Base-by-base conservation (phyloP, 768 basidiomycete species). In the Lactifluus rugatus region DNA sequence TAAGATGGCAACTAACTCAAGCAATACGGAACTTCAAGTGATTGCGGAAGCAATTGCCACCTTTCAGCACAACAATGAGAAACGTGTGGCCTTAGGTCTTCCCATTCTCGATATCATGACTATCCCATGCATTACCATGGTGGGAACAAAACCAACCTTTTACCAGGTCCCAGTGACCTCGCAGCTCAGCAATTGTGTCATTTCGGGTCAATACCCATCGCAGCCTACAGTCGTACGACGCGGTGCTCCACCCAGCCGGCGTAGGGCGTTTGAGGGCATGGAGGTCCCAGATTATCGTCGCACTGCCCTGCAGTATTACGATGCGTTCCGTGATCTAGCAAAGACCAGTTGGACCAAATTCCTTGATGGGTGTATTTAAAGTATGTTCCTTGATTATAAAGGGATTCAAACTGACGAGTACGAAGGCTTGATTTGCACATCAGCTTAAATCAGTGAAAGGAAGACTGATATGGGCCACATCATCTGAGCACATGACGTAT, bases 71-170 rank as follows among this genome's bases (percentile, higher is more conserved):
- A 52, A 52, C 52, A 44, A 45, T 14, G 8, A 16, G 21, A 44
- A 45, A 11, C 52, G 46, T 4, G 46, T 23, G 17, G 13, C 1
- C 25, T 25, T 37, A 16, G 14, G 4, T 9, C 41, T 32, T 32
- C 42, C 34, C 34, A 2, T 5, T 1, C 36, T 55, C 13, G 46
- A 55, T 9, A 10, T 10, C 13, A 48, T 37, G 46, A 48, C 19
- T 2, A 55, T 55, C 16, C 54, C 54, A n/a, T 47, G 54, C 25
- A 39, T 48, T 28, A 54, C 52, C 4, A 46, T 54, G 34, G 23
- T 37, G 1, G 52, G 52, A 32, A 46, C 44, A 8, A 1, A 34
- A 14, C 54, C 54, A 9, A 9, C 10, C 25, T 55, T 55, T 28
- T 10, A 55, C n/a, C n/a, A n/a, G n/a, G n/a, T n/a, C n/a, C n/a